Conservation (phyloP, 2,329 filamentous ascomycete species). For the Fonsecaea monophora region DNA sequence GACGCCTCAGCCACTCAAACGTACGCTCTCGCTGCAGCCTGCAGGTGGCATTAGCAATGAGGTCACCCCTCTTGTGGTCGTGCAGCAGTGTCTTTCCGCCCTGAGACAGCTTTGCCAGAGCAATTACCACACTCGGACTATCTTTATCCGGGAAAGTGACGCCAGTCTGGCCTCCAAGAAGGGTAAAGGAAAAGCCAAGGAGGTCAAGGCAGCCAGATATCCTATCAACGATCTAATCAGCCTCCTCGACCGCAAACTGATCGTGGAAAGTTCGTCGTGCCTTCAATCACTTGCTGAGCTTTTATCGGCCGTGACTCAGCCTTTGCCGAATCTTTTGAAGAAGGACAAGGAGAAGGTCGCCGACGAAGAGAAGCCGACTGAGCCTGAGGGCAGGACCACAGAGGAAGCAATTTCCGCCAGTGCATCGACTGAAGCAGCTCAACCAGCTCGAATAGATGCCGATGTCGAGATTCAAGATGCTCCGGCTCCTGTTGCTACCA, state of each 20-base stretch:
- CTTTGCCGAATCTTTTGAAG: constrained; percentile 79
- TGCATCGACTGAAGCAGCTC: constrained; percentile 48
- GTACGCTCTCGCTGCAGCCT: constrained; percentile 69
- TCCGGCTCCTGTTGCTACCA: constrained; percentile 37
- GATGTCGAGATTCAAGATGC: constrained; percentile 37
- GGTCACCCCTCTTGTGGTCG: constrained; percentile 90
- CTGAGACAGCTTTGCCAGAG: constrained; percentile 82
- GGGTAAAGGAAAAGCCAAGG: constrained; percentile 87
- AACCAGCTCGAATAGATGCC: constrained; percentile 42
- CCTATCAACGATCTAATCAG: constrained; percentile 89
- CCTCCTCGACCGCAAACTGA: constrained; percentile 88
- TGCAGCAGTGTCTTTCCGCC: constrained; percentile 90
- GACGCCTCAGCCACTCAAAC: constrained; percentile 81
- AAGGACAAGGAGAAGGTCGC: constrained; percentile 68
- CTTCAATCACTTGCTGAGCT: constrained; percentile 93
- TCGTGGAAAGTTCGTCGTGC: constrained; percentile 95
- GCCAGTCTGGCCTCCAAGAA: constrained; percentile 78
- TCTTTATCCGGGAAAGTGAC: constrained; percentile 96
- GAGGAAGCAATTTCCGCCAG: constrained; percentile 44
- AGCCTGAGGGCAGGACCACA: constrained; percentile 37
- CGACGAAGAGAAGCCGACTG: constrained; percentile 41
- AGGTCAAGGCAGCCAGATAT: constrained; percentile 82
- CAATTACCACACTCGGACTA: constrained; percentile 84
- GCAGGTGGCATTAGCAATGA: constrained; percentile 72
- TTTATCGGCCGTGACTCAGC: constrained; percentile 85